Evolutionary conservation across 345 rosid genomes (phyloP).

Genomic region (Salix suchowensis): DNA sequence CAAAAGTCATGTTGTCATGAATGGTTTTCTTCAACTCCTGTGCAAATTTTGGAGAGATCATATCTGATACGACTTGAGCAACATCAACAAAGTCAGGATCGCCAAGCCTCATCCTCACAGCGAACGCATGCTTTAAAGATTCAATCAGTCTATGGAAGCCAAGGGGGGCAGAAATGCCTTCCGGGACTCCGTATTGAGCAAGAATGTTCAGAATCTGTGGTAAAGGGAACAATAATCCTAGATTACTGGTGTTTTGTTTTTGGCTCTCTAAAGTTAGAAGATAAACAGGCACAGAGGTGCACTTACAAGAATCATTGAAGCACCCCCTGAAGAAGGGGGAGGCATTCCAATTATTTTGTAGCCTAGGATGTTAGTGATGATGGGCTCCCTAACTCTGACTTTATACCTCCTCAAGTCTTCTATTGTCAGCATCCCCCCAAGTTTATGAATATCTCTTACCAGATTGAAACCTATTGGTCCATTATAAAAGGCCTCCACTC

Average conservation of each 20-base stretch:
- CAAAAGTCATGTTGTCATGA: conserved; percentile 50
- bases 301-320: conserved; percentile 53
- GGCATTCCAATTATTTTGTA: conserved; percentile 51
- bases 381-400: conserved; percentile 40
- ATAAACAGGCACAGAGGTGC: not conserved
- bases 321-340: conserved; percentile 62
- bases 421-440: conserved; percentile 54
- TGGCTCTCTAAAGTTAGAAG: not conserved
- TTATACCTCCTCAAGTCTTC: conserved; percentile 43
- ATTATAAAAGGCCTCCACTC: conserved; percentile 45
- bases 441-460: conserved; percentile 34
- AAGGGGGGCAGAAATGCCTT: conserved; percentile 37
- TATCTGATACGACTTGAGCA: conserved; percentile 39
- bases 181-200: conserved; percentile 37
- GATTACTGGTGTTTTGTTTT: not conserved
- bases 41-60: conserved; percentile 56
- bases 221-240: not conserved
- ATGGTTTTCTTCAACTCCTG: conserved; percentile 38
- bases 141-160: conserved; percentile 55
- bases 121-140: conserved; percentile 59
- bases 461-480: conserved; percentile 46
- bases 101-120: conserved; percentile 62
- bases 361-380: conserved; percentile 37
- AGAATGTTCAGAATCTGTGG: conserved; percentile 51
- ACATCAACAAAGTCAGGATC: conserved; percentile 54